Evolutionary conservation across 768 basidiomycete species (phyloP).

Genomic region (Mycena sanguinolenta): DNA sequence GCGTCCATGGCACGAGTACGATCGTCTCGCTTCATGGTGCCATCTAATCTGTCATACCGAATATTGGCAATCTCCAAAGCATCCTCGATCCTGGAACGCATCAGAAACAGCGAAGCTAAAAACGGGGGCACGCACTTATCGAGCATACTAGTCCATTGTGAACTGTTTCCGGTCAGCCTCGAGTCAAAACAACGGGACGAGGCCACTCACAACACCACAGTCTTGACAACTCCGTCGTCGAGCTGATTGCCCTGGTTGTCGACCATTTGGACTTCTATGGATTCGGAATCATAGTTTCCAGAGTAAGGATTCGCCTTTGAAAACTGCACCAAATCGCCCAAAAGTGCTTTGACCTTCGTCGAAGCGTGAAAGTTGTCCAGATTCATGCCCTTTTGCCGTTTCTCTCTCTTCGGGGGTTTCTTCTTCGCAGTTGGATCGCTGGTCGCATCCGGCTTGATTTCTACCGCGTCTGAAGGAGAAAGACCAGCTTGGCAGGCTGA

Average conservation of each 20-base stretch:
- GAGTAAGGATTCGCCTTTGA: slow-evolving; percentile 91
- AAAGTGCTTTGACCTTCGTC: slow-evolving; percentile 89
- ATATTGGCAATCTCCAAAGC: slow-evolving; percentile 88
- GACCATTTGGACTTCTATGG: slow-evolving; percentile 81
- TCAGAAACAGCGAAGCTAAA: slow-evolving; percentile 26
- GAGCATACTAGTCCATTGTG: slow-evolving; percentile 95
- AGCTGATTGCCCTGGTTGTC: slow-evolving; percentile 79
- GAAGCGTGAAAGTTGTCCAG: slow-evolving; percentile 78
- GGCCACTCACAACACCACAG: slow-evolving; percentile 90
- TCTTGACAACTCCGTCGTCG: slow-evolving; percentile 84
- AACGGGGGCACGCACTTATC: slow-evolving; percentile 73
- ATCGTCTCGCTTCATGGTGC: slow-evolving; percentile 98
- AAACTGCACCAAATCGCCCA: slow-evolving; percentile 84
- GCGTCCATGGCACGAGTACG: slow-evolving; percentile 93
- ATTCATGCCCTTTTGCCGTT: slow-evolving; percentile 66
- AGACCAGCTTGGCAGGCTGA: slow-evolving; percentile 83
- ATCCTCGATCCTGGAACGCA: slow-evolving; percentile 79
- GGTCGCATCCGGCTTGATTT: slow-evolving; percentile 75
- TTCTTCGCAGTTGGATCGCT: slow-evolving; percentile 67
- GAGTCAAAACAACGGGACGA: neutral
- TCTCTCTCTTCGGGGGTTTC: slow-evolving; percentile 76
- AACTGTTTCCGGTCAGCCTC: slow-evolving; percentile 60
- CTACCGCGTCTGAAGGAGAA: slow-evolving; percentile 80
- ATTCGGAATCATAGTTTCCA: slow-evolving; percentile 83
- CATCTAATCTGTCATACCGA: slow-evolving; percentile 92